Base-by-base conservation (phyloP, 306 rosid species). In the Cucurbita argyrosperma region DNA sequence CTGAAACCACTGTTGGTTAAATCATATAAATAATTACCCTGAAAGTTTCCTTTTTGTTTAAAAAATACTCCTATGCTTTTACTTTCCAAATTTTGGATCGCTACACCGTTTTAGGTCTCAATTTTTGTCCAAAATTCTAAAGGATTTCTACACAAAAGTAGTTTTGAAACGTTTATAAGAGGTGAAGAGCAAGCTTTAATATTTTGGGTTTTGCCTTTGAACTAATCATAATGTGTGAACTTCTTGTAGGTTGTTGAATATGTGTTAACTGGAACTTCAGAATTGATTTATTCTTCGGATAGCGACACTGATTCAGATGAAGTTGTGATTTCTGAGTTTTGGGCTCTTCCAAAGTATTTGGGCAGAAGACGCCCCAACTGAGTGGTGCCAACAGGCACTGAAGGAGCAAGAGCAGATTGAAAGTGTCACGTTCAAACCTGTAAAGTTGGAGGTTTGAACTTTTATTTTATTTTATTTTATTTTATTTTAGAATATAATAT, bases 301-400 rank as follows among this genome's bases (percentile, higher is more conserved):
- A 87, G 93, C 67, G 97, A 93, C 58, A 82, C 85, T 76, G 98
- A 90, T 84, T 79, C 86, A 8, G 98, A 90, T 46, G 84, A 50
- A 77, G 87, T 73, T 38, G 7, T 81, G 10, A 10, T 68, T 71
- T 86, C 86, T 12, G 77, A 85, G 80, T 79, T 88, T 72, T 90
- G 98, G 96, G 96, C 88, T 15, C 82, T 81, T 77, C 87, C 84
- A 42, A 85, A 66, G 72, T 80, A 71, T 74, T 46, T 80, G 26
- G 67, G 74, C 56, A 23, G 78, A 54, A 60, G 70, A 5, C 11
- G n/a, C 2, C 3, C 21, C 2, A 14, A 9, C 12, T 40, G 42
- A 30, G 35, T 30, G 35, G 35, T 30, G 35, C 35, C 3, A 30
- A 30, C 35, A 1, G 35, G 35, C 15, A 18, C 18, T 4, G 4